Evolutionary conservation across 2,329 filamentous ascomycete species (phyloP).

Genomic region (Escovopsis weberi): DNA sequence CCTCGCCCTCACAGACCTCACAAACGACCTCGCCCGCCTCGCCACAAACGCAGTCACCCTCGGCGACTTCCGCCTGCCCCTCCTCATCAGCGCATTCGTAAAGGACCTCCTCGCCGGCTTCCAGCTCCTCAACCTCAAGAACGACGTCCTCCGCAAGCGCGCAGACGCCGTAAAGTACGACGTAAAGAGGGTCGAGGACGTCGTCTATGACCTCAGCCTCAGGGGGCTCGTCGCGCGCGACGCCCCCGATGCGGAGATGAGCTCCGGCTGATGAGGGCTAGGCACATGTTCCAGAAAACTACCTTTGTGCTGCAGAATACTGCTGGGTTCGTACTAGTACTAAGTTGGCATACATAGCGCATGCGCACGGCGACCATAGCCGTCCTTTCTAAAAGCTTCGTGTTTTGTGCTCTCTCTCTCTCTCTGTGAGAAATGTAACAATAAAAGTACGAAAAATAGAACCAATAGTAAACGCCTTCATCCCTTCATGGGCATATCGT

Average conservation of each 20-base stretch:
- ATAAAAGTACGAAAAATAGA: too few relatives aligned
- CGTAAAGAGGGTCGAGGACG: constrained; percentile 95
- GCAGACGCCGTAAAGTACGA: constrained; percentile 93
- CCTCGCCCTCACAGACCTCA: constrained; percentile 69
- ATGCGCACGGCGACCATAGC: too few relatives aligned
- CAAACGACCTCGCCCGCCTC: constrained; percentile 80
- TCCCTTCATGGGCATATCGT: too few relatives aligned
- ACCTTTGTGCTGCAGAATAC: too few relatives aligned
- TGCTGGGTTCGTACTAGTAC: too few relatives aligned
- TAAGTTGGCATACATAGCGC: too few relatives aligned
- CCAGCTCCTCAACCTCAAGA: constrained; percentile 94
- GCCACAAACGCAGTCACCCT: constrained; percentile 85
- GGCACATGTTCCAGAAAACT: too few relatives aligned
- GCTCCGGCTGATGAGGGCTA: constrained; percentile 7
- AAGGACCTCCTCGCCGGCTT: constrained; percentile 94
- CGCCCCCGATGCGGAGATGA: constrained; percentile 24
- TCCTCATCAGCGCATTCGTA: constrained; percentile 81
- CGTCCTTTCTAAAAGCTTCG: too few relatives aligned
- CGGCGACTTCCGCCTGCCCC: constrained; percentile 71
- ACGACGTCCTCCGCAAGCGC: constrained; percentile 74
- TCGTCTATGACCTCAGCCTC: constrained; percentile 88
- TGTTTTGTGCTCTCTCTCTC: too few relatives aligned
- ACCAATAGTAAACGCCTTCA: too few relatives aligned
- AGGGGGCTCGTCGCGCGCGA: constrained; percentile 58
- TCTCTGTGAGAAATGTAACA: too few relatives aligned